Evolutionary conservation across 257 asterid species (phyloP), one percentile per base, ranked within the genome.

Genomic region (Fraxinus quadrangulata): DNA sequence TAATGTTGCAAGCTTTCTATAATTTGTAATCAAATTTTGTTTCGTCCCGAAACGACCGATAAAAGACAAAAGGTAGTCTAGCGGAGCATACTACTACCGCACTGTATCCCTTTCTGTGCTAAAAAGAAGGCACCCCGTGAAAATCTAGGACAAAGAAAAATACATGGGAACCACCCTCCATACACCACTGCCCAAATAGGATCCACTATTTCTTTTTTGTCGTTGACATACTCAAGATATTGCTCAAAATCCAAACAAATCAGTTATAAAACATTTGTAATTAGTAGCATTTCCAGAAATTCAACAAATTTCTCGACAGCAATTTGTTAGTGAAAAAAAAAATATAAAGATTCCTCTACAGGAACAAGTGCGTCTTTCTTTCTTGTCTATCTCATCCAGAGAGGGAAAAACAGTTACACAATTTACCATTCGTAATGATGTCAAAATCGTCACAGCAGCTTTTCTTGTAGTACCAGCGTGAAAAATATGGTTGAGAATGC

Each of bases 261-360:
- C 49, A 42, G 49, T 42, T 42, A 10, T 42, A 42, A 42, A 42
- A 13, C 49, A 42, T 42, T 11, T 42, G 16, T 42, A 42, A 42
- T 42, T 12, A 42, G 49, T 42, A 42, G 49, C 13, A 68, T 68
- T 30, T 68, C 72, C 72, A 68, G 39, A 67, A 68, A 17, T 33
- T 42, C 72, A 30, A 16, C 23, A 26, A 67, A 30, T n/a, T 8
- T 26, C 19, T 67, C 40, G 23, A 67, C 17, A 30, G 47, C 45
- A 68, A 40, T 31, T 17, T 17, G 31, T 70, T 70, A 36, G 74
- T n/a, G 23, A 9, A 39, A 47, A 70, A 54, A 70, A 8, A 70
- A 30, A 1, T 2, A 30, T 70, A 10, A 70, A 47, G 54, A 39
- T 36, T n/a, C 56, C 26, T 37, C 74, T 70, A 11, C 74, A 37